Conservation (phyloP, 805 yeast genomes). For the Wickerhamiella azymoides region DNA sequence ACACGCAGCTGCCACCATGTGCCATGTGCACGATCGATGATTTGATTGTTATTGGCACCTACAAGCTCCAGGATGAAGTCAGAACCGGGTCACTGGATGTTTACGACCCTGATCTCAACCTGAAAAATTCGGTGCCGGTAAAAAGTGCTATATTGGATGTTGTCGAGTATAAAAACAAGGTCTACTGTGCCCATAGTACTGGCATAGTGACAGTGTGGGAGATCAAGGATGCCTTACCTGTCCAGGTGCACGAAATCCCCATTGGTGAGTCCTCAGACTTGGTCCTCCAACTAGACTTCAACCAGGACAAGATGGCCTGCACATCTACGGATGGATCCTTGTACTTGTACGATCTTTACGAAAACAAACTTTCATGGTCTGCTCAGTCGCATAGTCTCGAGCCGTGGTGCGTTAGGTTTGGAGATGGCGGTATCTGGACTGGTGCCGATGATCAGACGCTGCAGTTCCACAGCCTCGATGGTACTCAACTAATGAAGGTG, state of each 20-base stretch:
- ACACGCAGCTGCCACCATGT: slow-evolving; percentile 66
- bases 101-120: slow-evolving; percentile 19
- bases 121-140: slow-evolving; percentile 15
- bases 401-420: slow-evolving; percentile 74
- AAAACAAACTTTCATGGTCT: slow-evolving; percentile 4
- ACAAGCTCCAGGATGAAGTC: slow-evolving; percentile 51
- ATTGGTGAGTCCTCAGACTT: slow-evolving; percentile 36
- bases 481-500: slow-evolving; percentile 19
- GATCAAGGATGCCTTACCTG: slow-evolving; percentile 16
- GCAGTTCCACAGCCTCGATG: slow-evolving; percentile 52
- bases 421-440: slow-evolving; percentile 39
- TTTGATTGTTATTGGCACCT: slow-evolving; percentile 60
- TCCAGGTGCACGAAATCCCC: slow-evolving; percentile 26
- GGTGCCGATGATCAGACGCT: slow-evolving; percentile 85
- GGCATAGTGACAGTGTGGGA: slow-evolving; percentile 63
- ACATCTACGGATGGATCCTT: slow-evolving; percentile 61
- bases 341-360: slow-evolving; percentile 27
- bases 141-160: slow-evolving; percentile 55
- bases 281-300: slow-evolving; percentile 34
- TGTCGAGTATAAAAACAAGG: slow-evolving; percentile 35
- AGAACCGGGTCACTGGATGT: slow-evolving; percentile 53
- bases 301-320: slow-evolving; percentile 30
- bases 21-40: slow-evolving; percentile 48
- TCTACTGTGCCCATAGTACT: slow-evolving; percentile 55
- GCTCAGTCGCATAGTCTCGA: slow-evolving; percentile 49